Percentiles rank a stretch among this genome's conserved stretches.
Conservation (phyloP, 2,329 filamentous ascomycete genomes). For the Tolypocladium cylindrosporum region DNA sequence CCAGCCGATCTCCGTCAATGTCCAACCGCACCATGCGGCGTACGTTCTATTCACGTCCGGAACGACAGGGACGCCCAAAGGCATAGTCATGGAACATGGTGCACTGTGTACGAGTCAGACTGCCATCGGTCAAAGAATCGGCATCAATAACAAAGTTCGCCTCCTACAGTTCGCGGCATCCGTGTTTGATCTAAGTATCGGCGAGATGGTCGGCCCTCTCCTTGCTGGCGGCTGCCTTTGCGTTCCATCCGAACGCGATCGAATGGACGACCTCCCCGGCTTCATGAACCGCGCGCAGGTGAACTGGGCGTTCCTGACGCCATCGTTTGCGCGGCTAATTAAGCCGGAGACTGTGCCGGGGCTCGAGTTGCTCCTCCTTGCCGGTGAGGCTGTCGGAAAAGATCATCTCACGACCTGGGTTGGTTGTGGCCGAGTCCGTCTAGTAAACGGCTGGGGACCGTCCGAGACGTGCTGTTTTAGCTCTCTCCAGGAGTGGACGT, state of each 20-base stretch:
- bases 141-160: not conserved
- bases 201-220: conserved; percentile 3
- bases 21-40: conserved; percentile 10
- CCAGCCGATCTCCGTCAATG: no score
- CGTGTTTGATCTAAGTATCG: conserved; percentile 4
- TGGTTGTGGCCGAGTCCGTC: no score
- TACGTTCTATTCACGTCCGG: conserved; percentile 50
- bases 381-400: conserved; percentile 1
- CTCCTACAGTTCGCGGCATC: conserved; percentile 5
- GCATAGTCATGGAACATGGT: conserved; percentile 30
- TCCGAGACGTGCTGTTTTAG: no score
- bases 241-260: conserved; percentile 2
- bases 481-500: no score
- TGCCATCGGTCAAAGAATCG: not conserved
- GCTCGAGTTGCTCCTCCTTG: conserved; percentile 1
- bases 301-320: conserved; percentile 2
- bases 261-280: not conserved
- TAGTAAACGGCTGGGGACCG: no score
- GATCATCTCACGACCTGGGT: not conserved
- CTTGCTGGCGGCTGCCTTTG: conserved; percentile 3
- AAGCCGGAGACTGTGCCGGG: not conserved
- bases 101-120: not conserved
- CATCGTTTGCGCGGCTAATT: conserved; percentile 1
- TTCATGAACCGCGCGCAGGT: conserved; percentile 1
- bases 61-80: conserved; percentile 48